These are phyloP conservation scores for Paragyromitra xinjiangensis DNA, from an alignment of 495 filamentous ascomycete genomes.

Conservation along the genomic window DNA sequence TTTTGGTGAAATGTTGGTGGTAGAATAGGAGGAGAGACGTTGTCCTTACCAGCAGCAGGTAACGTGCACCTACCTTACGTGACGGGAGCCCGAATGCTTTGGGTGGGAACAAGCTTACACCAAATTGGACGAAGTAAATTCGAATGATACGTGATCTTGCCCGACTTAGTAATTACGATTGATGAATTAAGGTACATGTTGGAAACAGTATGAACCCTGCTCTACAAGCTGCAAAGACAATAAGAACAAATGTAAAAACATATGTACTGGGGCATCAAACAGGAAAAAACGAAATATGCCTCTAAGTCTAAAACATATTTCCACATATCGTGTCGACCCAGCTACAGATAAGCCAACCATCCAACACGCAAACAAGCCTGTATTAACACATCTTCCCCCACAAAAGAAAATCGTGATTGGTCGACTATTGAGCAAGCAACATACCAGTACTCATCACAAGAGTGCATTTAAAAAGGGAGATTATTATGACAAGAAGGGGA, in stretches of 20 bases:
- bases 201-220: background rate
- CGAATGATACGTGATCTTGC: background rate
- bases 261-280: constrained; percentile 1
- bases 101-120: background rate
- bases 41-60: constrained; percentile 8
- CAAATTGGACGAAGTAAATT: background rate
- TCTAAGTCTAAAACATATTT: constrained; percentile 16
- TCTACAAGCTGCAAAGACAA: background rate
- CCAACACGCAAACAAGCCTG: background rate
- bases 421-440: constrained; percentile 25
- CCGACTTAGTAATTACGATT: background rate
- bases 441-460: background rate
- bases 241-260: background rate
- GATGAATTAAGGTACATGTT: background rate
- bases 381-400: constrained; percentile 3
- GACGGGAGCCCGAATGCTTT: background rate
- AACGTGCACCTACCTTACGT: constrained; percentile 13
- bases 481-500: constrained; percentile 19
- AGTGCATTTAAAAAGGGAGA: background rate
- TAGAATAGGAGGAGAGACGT: constrained; percentile 2
- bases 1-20: constrained; percentile 11
- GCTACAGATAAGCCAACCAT: constrained; percentile 6
- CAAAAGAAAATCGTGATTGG: constrained; percentile 22
- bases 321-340: background rate
- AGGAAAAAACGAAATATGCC: constrained; percentile 9